Evolutionary conservation across 768 basidiomycete genomes (phyloP).

Genomic region (Cytidiella melzeri): DNA sequence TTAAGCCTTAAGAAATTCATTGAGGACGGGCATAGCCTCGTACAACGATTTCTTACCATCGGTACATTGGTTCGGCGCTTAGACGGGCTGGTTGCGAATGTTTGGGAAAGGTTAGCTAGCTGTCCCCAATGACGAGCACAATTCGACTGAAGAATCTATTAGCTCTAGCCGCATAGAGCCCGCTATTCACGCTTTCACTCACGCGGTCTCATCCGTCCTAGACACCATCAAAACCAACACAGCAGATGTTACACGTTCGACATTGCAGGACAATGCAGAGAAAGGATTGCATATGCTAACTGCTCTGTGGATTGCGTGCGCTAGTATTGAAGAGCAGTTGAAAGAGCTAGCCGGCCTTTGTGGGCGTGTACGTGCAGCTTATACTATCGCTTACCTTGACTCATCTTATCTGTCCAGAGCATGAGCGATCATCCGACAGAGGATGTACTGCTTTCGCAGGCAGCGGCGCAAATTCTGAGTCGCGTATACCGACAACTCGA

Average conservation of each 20-base stretch:
- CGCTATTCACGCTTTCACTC: conserved; percentile 60
- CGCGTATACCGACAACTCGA: conserved; percentile 53
- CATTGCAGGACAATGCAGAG: neutral
- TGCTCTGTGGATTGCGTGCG: conserved; percentile 21
- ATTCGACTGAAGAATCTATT: neutral
- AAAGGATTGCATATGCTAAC: conserved; percentile 10
- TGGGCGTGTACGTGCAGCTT: conserved; percentile 45
- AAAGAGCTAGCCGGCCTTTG: conserved; percentile 51
- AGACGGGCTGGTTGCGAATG: conserved; percentile 42
- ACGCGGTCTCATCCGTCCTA: conserved; percentile 53
- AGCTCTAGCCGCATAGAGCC: conserved; percentile 4
- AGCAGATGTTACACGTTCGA: conserved; percentile 12
- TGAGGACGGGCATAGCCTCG: conserved; percentile 43
- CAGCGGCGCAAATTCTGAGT: conserved; percentile 48
- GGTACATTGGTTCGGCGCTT: conserved; percentile 64
- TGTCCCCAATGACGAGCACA: neutral
- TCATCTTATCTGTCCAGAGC: too few relatives aligned
- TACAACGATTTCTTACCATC: conserved; percentile 58
- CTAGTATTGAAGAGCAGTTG: conserved; percentile 20
- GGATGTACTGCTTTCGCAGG: conserved; percentile 8
- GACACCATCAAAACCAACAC: conserved; percentile 44
- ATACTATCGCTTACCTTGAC: too few relatives aligned
- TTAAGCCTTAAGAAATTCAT: too few relatives aligned
- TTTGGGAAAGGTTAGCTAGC: conserved; percentile 44
- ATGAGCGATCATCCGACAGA: conserved; percentile 8